These are phyloP conservation scores for Trichophyton equinum DNA, from an alignment of 2,329 filamentous ascomycete genomes.

Conservation along the genomic window DNA sequence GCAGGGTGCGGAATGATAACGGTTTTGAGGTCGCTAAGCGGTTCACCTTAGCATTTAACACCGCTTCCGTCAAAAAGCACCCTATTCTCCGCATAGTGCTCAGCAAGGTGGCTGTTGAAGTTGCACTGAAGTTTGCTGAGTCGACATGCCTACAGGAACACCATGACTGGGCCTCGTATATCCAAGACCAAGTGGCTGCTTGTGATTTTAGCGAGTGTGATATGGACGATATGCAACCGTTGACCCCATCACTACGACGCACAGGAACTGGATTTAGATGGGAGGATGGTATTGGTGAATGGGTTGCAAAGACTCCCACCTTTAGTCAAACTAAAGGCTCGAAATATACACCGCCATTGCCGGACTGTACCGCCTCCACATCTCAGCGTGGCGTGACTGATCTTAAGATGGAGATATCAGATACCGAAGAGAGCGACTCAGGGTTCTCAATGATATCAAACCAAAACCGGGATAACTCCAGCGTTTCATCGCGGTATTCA, in stretches of 20 bases:
- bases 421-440: neutral
- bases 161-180: conserved; percentile 28
- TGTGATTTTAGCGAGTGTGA: conserved; percentile 11
- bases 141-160: conserved; percentile 26
- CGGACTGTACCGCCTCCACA: neutral
- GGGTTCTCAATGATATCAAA: neutral
- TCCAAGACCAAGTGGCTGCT: conserved; percentile 24
- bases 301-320: conserved; percentile 33
- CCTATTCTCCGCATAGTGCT: conserved; percentile 21
- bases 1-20: conserved; percentile 15
- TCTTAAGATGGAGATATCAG: neutral
- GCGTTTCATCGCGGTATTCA: neutral
- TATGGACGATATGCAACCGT: conserved; percentile 8
- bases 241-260: conserved; percentile 12
- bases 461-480: neutral
- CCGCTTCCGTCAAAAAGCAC: conserved; percentile 13
- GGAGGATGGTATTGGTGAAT: conserved; percentile 47
- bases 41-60: conserved; percentile 18
- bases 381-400: neutral
- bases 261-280: conserved; percentile 32
- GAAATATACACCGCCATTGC: neutral
- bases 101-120: conserved; percentile 26
- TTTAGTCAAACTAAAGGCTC: neutral
- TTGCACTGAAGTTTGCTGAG: conserved; percentile 31
- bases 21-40: conserved; percentile 17